These are phyloP conservation scores for Diophrys appendiculata DNA, from an alignment of 73 alveolate species.

Conservation along the genomic window DNA sequence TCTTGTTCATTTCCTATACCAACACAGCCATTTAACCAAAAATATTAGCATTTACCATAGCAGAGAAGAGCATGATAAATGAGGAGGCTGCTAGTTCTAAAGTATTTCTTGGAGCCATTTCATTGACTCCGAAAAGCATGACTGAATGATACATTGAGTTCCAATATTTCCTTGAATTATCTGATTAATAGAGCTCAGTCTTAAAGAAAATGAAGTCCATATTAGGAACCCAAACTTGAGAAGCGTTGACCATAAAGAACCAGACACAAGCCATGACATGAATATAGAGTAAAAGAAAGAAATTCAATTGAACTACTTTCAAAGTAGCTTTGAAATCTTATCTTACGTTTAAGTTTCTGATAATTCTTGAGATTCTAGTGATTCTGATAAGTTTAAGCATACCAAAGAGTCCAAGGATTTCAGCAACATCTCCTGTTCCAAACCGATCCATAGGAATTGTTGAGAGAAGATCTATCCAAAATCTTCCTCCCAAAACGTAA, in stretches of 20 bases:
- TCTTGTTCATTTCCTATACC: constrained; percentile 32
- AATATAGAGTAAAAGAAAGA: constrained; percentile 38
- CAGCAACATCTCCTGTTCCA: not conserved
- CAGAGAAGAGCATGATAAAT: constrained; percentile 46
- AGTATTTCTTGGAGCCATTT: constrained; percentile 38
- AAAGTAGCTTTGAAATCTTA: constrained; percentile 42
- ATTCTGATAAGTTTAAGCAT: constrained; percentile 61
- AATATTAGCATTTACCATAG: constrained; percentile 44
- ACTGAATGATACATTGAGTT: constrained; percentile 38
- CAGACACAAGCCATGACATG: constrained; percentile 58
- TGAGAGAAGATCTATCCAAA: constrained; percentile 54
- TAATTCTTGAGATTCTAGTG: constrained; percentile 39
- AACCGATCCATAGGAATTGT: constrained; percentile 57
- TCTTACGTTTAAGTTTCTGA: constrained; percentile 40
- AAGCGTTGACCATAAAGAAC: constrained; percentile 27
- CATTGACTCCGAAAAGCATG: constrained; percentile 44
- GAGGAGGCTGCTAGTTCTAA: constrained; percentile 9
- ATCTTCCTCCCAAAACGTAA: constrained; percentile 37
- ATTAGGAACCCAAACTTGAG: constrained; percentile 43
- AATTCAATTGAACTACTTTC: constrained; percentile 37
- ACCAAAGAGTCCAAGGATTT: constrained; percentile 33
- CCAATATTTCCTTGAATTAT: constrained; percentile 4
- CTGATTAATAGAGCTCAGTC: constrained; percentile 15
- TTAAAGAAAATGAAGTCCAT: constrained; percentile 31
- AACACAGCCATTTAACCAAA: constrained; percentile 54